Base-by-base conservation (phyloP, 2,329 filamentous ascomycete species). In the Huntiella omanensis region DNA sequence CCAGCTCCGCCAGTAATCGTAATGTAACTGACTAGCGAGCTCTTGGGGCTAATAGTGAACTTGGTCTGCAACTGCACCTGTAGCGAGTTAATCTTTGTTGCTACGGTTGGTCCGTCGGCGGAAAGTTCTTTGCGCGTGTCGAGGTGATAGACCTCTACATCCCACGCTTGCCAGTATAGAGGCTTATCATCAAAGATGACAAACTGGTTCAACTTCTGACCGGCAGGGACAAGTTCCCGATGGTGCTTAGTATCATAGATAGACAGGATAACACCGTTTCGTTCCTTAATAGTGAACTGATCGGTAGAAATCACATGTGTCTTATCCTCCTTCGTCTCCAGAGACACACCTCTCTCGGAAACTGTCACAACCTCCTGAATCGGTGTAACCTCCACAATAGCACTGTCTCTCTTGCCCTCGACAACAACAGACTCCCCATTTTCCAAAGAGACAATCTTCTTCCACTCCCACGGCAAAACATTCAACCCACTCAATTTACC, bases 131-230 rank as follows among this genome's bases (percentile, higher is more conserved):
- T 74, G 48, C 86, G 77, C 2, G 86, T 91, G 47, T 92, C 77
- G 19, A 96, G 73, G 56, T 98, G 91, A 64, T 80, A 98, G 22
- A 96, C 87, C 62, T 98, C 91, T 4, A 96, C 88, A 60, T 98
- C 88, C 87, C 88, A 94, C 2, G 86, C 87, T 63, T 95, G 84
- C 87, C 86, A 96, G 66, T 92, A 94, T 17, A 95, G 71, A 16
- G 87, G 87, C 64, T 96, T 95, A 64, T 98, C 91, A 57, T 98
- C 91, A 56, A 92, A 96, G 17, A 96, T 77, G 52, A 96, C 87
- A 43, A 91, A 75, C 58, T 95, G 86, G 54, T 93, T 94, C 17
- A 81, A 87, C 59, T 87, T 87, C 17, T 73, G 72, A 34, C 73
- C 76, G 53, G 72, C 64, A 3, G 83, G 71, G 42, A 98, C 73